Base-by-base conservation (phyloP, 306 rosid genomes). In the Pyrus pyrifolia region DNA sequence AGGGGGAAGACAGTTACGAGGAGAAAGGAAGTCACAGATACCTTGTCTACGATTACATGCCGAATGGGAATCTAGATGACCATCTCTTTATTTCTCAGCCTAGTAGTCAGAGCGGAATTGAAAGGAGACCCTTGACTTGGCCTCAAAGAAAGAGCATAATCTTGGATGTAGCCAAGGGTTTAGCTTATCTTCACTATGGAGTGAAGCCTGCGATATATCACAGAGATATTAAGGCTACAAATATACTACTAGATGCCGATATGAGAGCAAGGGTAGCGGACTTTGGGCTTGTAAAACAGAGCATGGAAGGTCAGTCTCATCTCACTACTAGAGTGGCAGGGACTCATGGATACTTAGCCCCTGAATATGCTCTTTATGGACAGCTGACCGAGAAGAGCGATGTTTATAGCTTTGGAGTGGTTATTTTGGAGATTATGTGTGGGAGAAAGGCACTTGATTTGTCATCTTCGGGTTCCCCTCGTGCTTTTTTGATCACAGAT, bases 321-420 rank as follows among this genome's bases (percentile, higher is more conserved):
- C 93, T 95, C 70, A 91, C 99, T 22, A 95, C 99, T 12, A 86
- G 99, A 81, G 99, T 95, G 64, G 99, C 99, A 11, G 99, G 99
- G 62, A 92, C 99, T 74, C 99, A 95, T 18, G 99, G 99, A 27
- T 96, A 96, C 85, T 72, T 96, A 23, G 98, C 98, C 51, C 99
- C 99, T 0, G 99, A 92, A 72, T 96, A 96, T 22, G 99, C 99
- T 1, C 90, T 96, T 7, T 96, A 96, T 23, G 99, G 99, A 68
- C 99, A 96, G 73, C 84, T 96, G 19, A 96, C 99, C 0, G 99
- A 96, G 90, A 96, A 96, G 79, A 96, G 99, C 55, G 99, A 96
- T 79, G 98, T 96, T 66, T 96, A 96, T 74, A 96, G 98, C 76
- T 96, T 96, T n/a, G 99, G 99, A 8, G 98, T 96, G 29, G 99